Percentiles rank a stretch among this genome's conserved stretches.
Evolutionary conservation across 1,284 basidiomycete species (phyloP).

Genomic region (Naganishia albida): DNA sequence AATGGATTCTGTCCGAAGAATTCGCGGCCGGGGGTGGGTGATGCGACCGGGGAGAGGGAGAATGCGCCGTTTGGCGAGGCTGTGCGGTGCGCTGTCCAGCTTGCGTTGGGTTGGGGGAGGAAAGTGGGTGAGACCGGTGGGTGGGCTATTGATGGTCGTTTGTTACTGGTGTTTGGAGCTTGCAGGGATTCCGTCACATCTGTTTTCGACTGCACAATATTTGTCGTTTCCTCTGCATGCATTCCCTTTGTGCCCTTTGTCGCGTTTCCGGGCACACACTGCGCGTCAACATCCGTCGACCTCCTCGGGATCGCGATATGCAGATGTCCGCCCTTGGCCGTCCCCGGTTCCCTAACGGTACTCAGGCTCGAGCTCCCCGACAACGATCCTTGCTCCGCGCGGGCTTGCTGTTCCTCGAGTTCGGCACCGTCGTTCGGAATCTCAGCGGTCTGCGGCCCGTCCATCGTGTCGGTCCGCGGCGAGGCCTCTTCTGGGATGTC

Average conservation of each 20-base stretch:
- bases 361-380: neutral
- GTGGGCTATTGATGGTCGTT: neutral
- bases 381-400: neutral
- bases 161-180: neutral
- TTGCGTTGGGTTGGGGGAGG: neutral
- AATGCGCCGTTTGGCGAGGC: neutral
- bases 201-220: neutral
- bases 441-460: too few relatives aligned
- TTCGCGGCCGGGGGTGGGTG: slow-evolving; percentile 7
- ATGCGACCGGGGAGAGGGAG: slow-evolving; percentile 4
- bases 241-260: neutral
- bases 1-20: neutral
- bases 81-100: neutral
- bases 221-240: neutral
- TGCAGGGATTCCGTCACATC: neutral
- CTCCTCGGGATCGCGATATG: neutral
- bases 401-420: neutral
- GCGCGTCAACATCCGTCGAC: neutral
- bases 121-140: neutral
- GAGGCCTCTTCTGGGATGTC: too few relatives aligned
- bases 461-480: too few relatives aligned
- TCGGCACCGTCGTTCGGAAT: neutral
- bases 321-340: neutral
- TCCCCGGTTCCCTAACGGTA: neutral
- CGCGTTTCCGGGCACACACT: neutral